Base-by-base conservation (phyloP, 2,329 filamentous ascomycete species). In the Botrytis galanthina region DNA sequence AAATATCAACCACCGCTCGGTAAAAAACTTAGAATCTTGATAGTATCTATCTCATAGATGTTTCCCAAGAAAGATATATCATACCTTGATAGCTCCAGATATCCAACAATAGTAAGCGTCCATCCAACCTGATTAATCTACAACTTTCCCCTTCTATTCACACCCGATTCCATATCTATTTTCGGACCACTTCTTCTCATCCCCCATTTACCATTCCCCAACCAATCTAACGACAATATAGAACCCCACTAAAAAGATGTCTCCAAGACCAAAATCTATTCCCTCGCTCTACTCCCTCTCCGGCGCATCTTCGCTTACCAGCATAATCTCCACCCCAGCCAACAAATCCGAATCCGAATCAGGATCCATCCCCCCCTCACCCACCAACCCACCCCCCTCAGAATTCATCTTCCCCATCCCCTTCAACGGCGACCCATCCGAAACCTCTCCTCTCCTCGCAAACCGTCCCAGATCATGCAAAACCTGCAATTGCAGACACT, bases 41-140 rank as follows among this genome's bases (percentile, higher is more conserved):
- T 18, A 8, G 2, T 2, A 0, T n/a, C 12, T n/a, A 29, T 8
- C 7, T 12, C 6, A 18, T 51, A n/a, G 26, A 51, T 51, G 14
- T 1, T 16, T n/a, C 26, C 2, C 4, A 6, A n/a, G 26, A 51
- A 3, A 51, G 2, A n/a, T 26, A 1, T 0, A 51, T n/a, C 12
- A 3, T 16, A 29, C 51, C 1, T 1, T 16, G 7, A 18, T 4
- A 57, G 0, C 14, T 57, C 3, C 51, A 0, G 3, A 29, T 1
- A 18, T 57, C 14, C 4, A 3, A 29, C 0, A 18, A 29, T 6
- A 57, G 14, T 18, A 18, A 57, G 51, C 1, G 29, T 51, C 10
- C 26, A 14, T 51, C 10, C 22, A 12, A 26, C 10, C 4, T 4
- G 0, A 26, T 4, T 4, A 3, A 16, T n/a, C 51, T 2, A 16